Evolutionary conservation across 257 asterid genomes (phyloP).

Genomic region (Ocimum tenuiflorum): DNA sequence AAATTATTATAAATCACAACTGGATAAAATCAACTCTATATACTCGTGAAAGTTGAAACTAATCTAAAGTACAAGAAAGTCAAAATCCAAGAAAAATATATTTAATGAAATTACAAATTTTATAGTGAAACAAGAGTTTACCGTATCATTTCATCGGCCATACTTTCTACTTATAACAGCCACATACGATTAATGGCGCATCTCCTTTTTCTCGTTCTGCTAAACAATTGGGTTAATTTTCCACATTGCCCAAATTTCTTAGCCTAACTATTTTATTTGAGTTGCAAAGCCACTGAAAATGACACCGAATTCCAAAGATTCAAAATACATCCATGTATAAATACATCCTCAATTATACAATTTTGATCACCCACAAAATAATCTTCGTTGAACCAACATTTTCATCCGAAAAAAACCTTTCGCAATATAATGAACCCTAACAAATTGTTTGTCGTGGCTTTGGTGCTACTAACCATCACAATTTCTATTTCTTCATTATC

Average conservation of each 20-base stretch:
- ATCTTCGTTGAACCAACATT: background rate
- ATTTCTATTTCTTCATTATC: background rate
- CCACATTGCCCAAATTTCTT: slow-evolving; percentile 1
- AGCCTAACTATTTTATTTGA: slow-evolving; percentile 5
- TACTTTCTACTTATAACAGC: too few species aligned
- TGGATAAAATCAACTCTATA: too few species aligned
- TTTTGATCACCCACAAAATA: background rate
- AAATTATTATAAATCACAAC: too few species aligned
- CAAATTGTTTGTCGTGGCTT: background rate
- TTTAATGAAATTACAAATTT: too few species aligned
- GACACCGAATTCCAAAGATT: background rate
- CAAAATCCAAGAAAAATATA: too few species aligned
- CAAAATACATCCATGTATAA: background rate
- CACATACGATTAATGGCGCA: background rate
- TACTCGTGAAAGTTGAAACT: too few species aligned
- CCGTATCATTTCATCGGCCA: too few species aligned
- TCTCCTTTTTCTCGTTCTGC: background rate
- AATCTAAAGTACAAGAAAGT: too few species aligned
- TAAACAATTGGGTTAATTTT: background rate
- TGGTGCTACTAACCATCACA: background rate
- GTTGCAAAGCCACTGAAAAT: background rate
- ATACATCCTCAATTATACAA: background rate
- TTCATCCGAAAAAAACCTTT: too few species aligned
- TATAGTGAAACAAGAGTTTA: too few species aligned
- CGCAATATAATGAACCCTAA: background rate